Percentiles rank a stretch among this genome's conserved stretches.
Evolutionary conservation across 805 yeast species (phyloP).

Genomic region (Ogataea parapolymorpha): DNA sequence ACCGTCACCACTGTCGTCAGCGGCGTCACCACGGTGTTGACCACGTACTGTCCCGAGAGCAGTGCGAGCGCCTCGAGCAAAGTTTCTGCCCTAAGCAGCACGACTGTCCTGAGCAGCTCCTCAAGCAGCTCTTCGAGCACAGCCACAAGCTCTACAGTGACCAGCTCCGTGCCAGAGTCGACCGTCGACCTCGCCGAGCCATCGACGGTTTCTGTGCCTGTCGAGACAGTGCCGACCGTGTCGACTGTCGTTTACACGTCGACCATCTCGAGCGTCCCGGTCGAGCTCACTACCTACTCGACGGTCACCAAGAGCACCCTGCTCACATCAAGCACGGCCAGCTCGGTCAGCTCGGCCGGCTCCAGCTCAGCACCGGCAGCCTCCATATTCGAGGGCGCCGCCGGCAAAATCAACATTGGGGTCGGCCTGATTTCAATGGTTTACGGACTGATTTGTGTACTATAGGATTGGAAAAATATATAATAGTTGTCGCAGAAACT

Average conservation of each 20-base stretch:
- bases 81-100: not conserved
- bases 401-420: constrained; percentile 10
- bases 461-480: constrained; percentile 21
- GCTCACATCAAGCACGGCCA: constrained; percentile 2
- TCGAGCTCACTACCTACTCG: constrained; percentile 26
- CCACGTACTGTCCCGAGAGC: constrained; percentile 19
- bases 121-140: constrained; percentile 2
- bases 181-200: constrained; percentile 22
- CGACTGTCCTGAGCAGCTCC: not conserved
- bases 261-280: constrained; percentile 24
- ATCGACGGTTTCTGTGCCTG: constrained; percentile 20
- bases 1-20: constrained; percentile 12
- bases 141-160: constrained; percentile 4
- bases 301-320: constrained; percentile 7
- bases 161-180: constrained; percentile 7
- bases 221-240: constrained; percentile 14
- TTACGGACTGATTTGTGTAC: constrained; percentile 12
- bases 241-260: constrained; percentile 25
- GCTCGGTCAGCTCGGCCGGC: constrained; percentile 1
- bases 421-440: constrained; percentile 14
- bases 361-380: constrained; percentile 13
- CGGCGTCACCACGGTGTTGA: constrained; percentile 17
- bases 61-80: constrained; percentile 5
- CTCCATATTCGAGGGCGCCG: constrained; percentile 15
- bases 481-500: constrained; percentile 31